Percentiles rank a stretch among this genome's conserved stretches.
phyloP scores from a whole-genome alignment of 345 rosid species.

The Mallotus nudiflorus region DNA sequence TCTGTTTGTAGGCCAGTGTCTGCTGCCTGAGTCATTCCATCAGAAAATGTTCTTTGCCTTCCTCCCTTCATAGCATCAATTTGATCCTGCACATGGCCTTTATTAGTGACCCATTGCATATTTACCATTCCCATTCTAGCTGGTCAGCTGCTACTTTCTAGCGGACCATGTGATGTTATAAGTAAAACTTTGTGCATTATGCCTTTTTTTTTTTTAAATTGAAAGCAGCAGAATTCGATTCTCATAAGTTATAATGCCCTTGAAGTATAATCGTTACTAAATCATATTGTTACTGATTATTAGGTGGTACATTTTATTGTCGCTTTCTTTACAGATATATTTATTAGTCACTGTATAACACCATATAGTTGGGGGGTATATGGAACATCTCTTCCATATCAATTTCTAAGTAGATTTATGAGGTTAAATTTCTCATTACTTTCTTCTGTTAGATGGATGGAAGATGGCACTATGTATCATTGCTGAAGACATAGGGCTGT shows the following conservation, averaged over 20 bases:
- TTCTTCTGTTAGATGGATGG: conserved; percentile 23
- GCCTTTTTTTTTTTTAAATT: too few relatives aligned
- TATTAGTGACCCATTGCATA: too few relatives aligned
- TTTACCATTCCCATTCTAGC: too few relatives aligned
- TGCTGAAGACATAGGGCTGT: conserved; percentile 9
- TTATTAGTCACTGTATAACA: not conserved
- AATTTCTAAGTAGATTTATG: not conserved
- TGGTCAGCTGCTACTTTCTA: too few relatives aligned
- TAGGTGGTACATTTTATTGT: too few relatives aligned
- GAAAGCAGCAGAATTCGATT: too few relatives aligned
- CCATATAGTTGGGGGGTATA: conserved; percentile 3
- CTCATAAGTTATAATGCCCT: too few relatives aligned
- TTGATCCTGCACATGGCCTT: not conserved
- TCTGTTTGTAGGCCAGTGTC: conserved; percentile 15
- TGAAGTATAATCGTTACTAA: too few relatives aligned
- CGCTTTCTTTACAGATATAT: not conserved
- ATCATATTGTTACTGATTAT: too few relatives aligned
- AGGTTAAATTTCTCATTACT: not conserved
- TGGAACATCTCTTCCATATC: not conserved
- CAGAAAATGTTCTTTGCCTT: not conserved
- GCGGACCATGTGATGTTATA: too few relatives aligned
- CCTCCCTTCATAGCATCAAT: not conserved
- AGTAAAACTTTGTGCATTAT: too few relatives aligned
- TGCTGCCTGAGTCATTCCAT: conserved; percentile 14
- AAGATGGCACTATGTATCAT: not conserved